Percentiles rank a stretch among this genome's conserved stretches.
Conservation (phyloP, 345 rosid species). For the Triadica sebifera region DNA sequence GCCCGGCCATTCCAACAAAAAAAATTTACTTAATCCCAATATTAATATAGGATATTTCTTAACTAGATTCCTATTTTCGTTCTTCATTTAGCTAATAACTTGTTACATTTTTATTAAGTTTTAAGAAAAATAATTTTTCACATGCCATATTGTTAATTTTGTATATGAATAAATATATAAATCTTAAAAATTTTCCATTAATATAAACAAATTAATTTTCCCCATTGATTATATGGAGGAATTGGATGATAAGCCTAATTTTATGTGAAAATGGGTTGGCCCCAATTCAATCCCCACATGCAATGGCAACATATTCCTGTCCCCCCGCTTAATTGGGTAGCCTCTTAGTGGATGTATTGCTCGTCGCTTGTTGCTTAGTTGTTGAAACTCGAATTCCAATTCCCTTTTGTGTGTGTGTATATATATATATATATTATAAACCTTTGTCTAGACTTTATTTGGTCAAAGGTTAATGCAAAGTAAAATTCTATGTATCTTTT, state of each 20-base stretch:
- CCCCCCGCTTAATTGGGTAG: constrained; percentile 17
- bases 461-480: constrained; percentile 35
- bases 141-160: too few relatives aligned
- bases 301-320: constrained; percentile 5
- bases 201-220: too few relatives aligned
- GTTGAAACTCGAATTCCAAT: constrained; percentile 11
- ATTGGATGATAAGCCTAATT: constrained; percentile 17
- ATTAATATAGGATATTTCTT: too few relatives aligned
- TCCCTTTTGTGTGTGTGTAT: not conserved
- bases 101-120: too few relatives aligned
- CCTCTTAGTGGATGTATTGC: not conserved
- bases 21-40: too few relatives aligned
- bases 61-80: too few relatives aligned
- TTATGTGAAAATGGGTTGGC: constrained; percentile 15
- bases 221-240: not conserved
- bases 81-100: too few relatives aligned
- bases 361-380: not conserved
- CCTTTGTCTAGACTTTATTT: not conserved
- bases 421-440: too few relatives aligned
- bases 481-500: constrained; percentile 2
- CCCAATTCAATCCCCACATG: constrained; percentile 35
- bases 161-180: too few relatives aligned
- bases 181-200: too few relatives aligned
- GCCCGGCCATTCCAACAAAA: too few relatives aligned
- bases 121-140: too few relatives aligned